Conservation (phyloP, 768 basidiomycete genomes). For the Tephrocybe sp. region DNA sequence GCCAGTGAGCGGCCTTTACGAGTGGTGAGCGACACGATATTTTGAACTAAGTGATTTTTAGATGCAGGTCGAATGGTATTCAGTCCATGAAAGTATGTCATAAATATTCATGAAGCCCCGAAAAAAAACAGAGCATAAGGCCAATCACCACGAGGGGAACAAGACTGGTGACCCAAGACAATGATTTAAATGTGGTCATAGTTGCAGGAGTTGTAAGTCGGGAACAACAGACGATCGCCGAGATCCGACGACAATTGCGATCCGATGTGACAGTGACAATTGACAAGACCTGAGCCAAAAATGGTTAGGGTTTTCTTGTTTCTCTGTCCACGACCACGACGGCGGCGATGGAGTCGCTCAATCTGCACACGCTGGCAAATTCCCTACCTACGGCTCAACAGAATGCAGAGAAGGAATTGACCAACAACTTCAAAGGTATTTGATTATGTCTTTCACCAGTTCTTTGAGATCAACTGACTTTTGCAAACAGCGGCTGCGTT, state of each 20-base stretch:
- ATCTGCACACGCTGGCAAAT: slow-evolving; percentile 75
- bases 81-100: too few species aligned
- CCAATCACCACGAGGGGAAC: too few species aligned
- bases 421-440: slow-evolving; percentile 80
- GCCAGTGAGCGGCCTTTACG: too few species aligned
- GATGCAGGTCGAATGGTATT: too few species aligned
- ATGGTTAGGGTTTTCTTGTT: slow-evolving; percentile 11
- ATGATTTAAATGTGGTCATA: too few species aligned
- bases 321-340: slow-evolving; percentile 35
- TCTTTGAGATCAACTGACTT: slow-evolving; percentile 20
- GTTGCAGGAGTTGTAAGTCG: too few species aligned
- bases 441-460: slow-evolving; percentile 3
- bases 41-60: too few species aligned
- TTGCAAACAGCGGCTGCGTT: slow-evolving; percentile 66
- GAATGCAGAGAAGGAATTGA: slow-evolving; percentile 78
- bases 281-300: background rate
- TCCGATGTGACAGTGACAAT: background rate
- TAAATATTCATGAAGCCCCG: too few species aligned
- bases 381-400: slow-evolving; percentile 73
- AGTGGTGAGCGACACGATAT: too few species aligned
- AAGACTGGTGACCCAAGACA: too few species aligned
- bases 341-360: slow-evolving; percentile 76
- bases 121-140: too few species aligned
- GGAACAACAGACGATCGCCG: background rate
- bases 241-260: background rate